Conservation (phyloP, 352 stramenopile genomes). For the Pythium sp. region DNA sequence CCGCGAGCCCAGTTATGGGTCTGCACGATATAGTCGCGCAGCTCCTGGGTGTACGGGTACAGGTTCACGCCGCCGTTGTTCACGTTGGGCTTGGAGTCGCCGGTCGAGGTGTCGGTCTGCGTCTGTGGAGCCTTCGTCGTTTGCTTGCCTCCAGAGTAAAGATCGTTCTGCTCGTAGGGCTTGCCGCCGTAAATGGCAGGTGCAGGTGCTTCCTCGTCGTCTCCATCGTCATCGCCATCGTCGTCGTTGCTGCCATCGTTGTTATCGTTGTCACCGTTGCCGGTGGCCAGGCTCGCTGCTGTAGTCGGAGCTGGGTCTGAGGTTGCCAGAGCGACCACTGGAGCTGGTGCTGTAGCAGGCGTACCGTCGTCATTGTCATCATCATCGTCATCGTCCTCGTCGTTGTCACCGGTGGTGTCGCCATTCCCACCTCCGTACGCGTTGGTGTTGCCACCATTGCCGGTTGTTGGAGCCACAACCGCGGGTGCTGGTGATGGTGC, state of each 20-base stretch:
- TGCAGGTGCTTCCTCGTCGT: conserved; percentile 2
- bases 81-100: conserved; percentile 23
- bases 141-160: background rate
- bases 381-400: background rate
- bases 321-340: background rate
- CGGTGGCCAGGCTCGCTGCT: background rate
- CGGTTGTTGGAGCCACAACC: background rate
- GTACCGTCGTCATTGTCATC: background rate
- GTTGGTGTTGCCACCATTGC: background rate
- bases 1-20: conserved; percentile 36
- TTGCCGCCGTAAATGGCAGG: conserved; percentile 4
- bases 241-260: background rate
- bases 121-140: conserved; percentile 5
- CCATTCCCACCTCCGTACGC: background rate
- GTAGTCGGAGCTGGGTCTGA: background rate
- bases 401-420: background rate
- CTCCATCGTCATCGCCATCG: conserved; percentile 11
- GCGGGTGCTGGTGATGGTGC: background rate
- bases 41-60: conserved; percentile 28
- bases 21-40: conserved; percentile 34
- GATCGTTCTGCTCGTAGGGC: conserved; percentile 9
- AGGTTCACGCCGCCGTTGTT: conserved; percentile 34
- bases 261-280: background rate
- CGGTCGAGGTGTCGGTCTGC: conserved; percentile 6
- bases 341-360: too few species aligned